Conservation (phyloP, 768 basidiomycete genomes). For the Lactarius deliciosus region DNA sequence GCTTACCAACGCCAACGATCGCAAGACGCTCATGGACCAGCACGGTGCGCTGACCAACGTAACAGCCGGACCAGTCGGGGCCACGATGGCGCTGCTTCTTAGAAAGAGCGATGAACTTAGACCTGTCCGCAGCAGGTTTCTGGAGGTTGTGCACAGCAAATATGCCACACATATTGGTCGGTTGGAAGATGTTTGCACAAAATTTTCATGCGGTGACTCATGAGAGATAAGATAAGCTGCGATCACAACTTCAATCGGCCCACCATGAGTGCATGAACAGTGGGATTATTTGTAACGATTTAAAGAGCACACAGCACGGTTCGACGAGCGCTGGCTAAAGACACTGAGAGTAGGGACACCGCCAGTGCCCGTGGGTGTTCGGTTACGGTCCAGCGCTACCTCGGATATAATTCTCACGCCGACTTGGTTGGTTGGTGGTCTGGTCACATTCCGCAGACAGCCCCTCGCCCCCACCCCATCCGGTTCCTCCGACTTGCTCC, state of each 20-base stretch:
- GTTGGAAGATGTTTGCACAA: not conserved
- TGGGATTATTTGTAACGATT: not conserved
- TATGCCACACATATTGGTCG: conserved; percentile 83
- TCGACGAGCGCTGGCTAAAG: not conserved
- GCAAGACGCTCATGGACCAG: conserved; percentile 96
- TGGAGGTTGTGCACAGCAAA: conserved; percentile 80
- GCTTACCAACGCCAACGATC: conserved; percentile 94
- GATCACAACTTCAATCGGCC: not conserved
- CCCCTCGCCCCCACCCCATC: not conserved
- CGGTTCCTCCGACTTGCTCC: conserved; percentile 4
- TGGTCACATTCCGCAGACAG: conserved; percentile 20
- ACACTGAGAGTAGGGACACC: not conserved
- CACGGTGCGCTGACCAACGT: conserved; percentile 75
- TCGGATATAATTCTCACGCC: conserved; percentile 13
- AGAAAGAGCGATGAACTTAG: conserved; percentile 78
- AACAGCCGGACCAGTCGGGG: conserved; percentile 98
- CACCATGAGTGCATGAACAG: not conserved
- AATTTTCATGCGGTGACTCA: conserved; percentile 9
- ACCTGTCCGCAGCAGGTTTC: conserved; percentile 65
- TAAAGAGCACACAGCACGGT: not conserved
- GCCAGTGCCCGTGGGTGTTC: not conserved
- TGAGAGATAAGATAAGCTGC: conserved; percentile 17
- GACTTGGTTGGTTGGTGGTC: not conserved
- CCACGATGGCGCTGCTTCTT: conserved; percentile 92
- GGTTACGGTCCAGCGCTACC: not conserved